Percentiles rank a stretch among this genome's conserved stretches.
These are phyloP conservation scores for Setomelanomma holmii DNA, from an alignment of 2,329 filamentous ascomycete genomes.

Conservation along the genomic window DNA sequence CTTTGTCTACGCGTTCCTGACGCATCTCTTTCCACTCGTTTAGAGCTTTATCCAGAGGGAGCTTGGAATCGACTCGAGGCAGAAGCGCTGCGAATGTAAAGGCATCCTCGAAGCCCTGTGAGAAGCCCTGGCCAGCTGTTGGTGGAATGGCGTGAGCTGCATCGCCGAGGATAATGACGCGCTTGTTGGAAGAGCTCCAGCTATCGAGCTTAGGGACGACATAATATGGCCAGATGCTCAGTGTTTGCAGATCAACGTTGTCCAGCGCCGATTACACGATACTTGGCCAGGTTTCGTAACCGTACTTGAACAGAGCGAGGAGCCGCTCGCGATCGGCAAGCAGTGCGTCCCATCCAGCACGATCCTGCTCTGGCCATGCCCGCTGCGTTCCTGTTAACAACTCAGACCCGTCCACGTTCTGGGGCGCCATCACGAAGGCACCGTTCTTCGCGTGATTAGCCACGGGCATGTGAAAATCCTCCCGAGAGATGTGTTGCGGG, in stretches of 20 bases:
- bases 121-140: conserved; percentile 65
- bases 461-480: conserved; percentile 31
- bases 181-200: conserved; percentile 52
- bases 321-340: conserved; percentile 37
- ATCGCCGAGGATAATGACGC: conserved; percentile 63
- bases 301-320: conserved; percentile 8
- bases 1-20: conserved; percentile 56
- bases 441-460: conserved; percentile 46
- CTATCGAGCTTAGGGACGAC: conserved; percentile 42
- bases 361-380: conserved; percentile 38
- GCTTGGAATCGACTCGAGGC: conserved; percentile 4
- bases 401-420: conserved; percentile 43
- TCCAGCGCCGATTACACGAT: conserved; percentile 20
- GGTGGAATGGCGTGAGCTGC: conserved; percentile 69
- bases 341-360: conserved; percentile 44
- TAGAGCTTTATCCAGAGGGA: conserved; percentile 35
- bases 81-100: conserved; percentile 28
- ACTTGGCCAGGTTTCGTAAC: conserved; percentile 18
- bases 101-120: conserved; percentile 64
- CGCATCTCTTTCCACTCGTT: conserved; percentile 58
- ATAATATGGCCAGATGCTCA: conserved; percentile 29
- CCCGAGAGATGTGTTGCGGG: conserved; percentile 1
- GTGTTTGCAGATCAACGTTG: conserved; percentile 16
- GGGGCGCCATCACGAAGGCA: conserved; percentile 49
- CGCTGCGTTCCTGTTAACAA: conserved; percentile 48